Conservation (phyloP, 257 asterid species). For the Scutellaria baicalensis region DNA sequence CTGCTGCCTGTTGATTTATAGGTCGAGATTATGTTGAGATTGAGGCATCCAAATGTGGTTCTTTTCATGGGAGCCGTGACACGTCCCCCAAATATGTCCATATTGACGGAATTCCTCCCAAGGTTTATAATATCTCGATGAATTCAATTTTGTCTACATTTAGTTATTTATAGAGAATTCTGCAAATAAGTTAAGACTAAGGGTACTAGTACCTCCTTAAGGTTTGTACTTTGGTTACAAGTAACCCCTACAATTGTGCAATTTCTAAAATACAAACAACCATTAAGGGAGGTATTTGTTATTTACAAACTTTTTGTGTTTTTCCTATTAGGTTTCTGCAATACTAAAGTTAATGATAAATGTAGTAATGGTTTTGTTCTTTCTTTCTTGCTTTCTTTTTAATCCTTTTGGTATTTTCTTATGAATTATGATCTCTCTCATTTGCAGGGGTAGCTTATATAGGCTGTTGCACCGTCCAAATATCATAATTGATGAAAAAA, state of each 20-base stretch:
- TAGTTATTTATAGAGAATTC: not conserved
- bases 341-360: not conserved
- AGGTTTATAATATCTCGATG: slow-evolving; percentile 14
- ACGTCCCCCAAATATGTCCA: slow-evolving; percentile 91
- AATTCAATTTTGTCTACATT: not conserved
- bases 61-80: slow-evolving; percentile 98
- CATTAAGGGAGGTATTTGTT: too few relatives aligned
- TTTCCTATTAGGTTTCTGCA: too few relatives aligned
- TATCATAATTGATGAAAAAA: slow-evolving; percentile 73
- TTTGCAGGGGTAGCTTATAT: slow-evolving; percentile 93
- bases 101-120: slow-evolving; percentile 64
- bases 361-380: not conserved
- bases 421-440: slow-evolving; percentile 3
- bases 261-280: too few relatives aligned
- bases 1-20: slow-evolving; percentile 26
- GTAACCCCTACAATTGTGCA: too few relatives aligned
- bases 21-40: slow-evolving; percentile 94
- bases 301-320: too few relatives aligned
- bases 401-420: not conserved
- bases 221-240: too few relatives aligned
- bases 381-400: not conserved
- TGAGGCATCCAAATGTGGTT: slow-evolving; percentile 98
- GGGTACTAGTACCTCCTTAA: too few relatives aligned
- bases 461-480: slow-evolving; percentile 81
- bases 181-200: not conserved